Percentiles rank a stretch among this genome's conserved stretches.
These are phyloP conservation scores for Cucurbita maxima DNA, from an alignment of 306 rosid species.

Conservation along the genomic window DNA sequence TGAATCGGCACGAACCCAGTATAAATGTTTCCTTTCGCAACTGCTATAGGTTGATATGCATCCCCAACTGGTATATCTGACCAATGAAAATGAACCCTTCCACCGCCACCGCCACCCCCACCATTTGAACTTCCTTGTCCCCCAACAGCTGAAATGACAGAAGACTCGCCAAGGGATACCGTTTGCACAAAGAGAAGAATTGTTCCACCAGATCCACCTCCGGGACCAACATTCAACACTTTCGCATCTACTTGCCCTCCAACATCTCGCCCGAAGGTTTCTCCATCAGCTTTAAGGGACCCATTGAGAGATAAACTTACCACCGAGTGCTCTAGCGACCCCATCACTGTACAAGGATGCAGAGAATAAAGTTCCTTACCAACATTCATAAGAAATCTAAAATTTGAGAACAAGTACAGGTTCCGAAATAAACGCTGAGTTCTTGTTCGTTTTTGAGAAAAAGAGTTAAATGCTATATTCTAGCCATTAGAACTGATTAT, in stretches of 20 bases:
- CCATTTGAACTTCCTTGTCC: conserved; percentile 78
- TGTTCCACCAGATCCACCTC: conserved; percentile 99
- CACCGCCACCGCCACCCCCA: conserved; percentile 97
- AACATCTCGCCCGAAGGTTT: conserved; percentile 57
- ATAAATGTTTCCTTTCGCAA: conserved; percentile 53
- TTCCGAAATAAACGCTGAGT: neutral
- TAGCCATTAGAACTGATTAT: neutral
- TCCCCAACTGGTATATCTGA: conserved; percentile 67
- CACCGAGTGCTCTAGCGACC: conserved; percentile 79
- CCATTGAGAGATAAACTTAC: conserved; percentile 59
- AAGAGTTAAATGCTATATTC: neutral
- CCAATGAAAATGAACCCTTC: conserved; percentile 98
- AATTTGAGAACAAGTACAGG: neutral
- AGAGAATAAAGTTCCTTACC: neutral
- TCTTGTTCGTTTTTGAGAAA: neutral
- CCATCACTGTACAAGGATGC: conserved; percentile 50
- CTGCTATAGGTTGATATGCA: conserved; percentile 74
- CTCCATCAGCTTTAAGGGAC: conserved; percentile 77
- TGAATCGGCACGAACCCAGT: conserved; percentile 33
- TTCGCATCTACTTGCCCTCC: conserved; percentile 20
- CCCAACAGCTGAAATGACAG: conserved; percentile 63
- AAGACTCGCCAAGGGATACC: conserved; percentile 44
- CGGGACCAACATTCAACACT: conserved; percentile 60
- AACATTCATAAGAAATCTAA: neutral
- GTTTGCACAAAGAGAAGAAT: conserved; percentile 63